Evolutionary conservation across 148 eudicot species (phyloP), one percentile per base, ranked within the genome.

Genomic region (Rheum nobile): DNA sequence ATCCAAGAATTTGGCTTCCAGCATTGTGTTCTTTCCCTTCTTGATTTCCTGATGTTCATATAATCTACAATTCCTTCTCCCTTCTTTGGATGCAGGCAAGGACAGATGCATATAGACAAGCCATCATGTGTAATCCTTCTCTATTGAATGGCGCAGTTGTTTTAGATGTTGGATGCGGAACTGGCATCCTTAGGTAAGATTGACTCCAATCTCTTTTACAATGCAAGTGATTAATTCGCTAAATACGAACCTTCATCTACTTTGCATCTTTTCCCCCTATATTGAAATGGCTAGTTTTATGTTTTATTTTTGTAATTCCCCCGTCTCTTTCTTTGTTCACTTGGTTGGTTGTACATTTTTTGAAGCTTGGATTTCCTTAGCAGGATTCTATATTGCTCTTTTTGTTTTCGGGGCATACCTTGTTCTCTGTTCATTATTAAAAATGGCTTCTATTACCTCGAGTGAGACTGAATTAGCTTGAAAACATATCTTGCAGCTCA

Each of bases 81-180:
- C 41, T 7, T 32, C 14, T 29, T 61, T 70, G 16, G 28, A 21
- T 89, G 85, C 77, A 95, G 98, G 91, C 83, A 50, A 83, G 98
- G 75, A 95, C 90, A 42, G 97, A 91, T 85, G 89, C 98, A 71
- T 95, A 95, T 80, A 84, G 87, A 72, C 83, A 88, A 72, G 98
- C 98, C 54, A 86, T 95, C 75, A 28, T 83, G 82, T 81, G 80
- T 43, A 95, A 95, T 72, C 97, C 97, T 47, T 88, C 96, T 79
- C 90, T 95, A 71, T 52, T 95, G 61, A 77, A 61, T 8, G 86
- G 84, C 73, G 93, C 97, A 55, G 81, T 84, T 35, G 98, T 95
- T 61, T 79, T 95, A 82, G 98, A 95, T 82, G 90, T 95, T 35
- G 98, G 98, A 75, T 95, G 98, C 75, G 98, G 98, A 74, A 95